Evolutionary conservation across 75 land plant genomes (phyloP).

Genomic region (Ceratopteris richardii): DNA sequence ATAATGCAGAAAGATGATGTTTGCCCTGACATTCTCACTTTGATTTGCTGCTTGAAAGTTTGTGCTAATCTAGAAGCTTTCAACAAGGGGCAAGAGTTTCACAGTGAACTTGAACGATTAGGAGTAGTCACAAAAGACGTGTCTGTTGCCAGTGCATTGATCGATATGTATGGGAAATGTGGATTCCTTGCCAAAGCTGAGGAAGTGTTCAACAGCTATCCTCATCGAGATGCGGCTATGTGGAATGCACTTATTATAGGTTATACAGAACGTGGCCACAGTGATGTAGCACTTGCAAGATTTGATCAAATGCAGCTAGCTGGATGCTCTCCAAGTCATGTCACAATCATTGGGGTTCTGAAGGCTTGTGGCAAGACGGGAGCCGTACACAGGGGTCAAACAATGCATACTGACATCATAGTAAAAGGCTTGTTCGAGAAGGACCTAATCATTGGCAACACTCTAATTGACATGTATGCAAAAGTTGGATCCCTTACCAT

Average conservation of each 20-base stretch:
- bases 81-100: background rate
- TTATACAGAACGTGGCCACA: constrained; percentile 15
- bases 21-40: constrained; percentile 42
- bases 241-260: constrained; percentile 24
- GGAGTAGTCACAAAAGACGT: constrained; percentile 3
- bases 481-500: constrained; percentile 21
- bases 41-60: constrained; percentile 38
- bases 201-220: constrained; percentile 3
- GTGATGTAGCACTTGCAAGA: constrained; percentile 7
- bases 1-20: constrained; percentile 33
- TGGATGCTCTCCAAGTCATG: constrained; percentile 6
- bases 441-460: constrained; percentile 20
- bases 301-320: constrained; percentile 13
- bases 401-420: constrained; percentile 7
- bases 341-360: constrained; percentile 11
- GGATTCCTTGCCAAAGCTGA: constrained; percentile 20
- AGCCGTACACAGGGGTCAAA: constrained; percentile 16
- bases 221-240: background rate
- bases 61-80: constrained; percentile 15
- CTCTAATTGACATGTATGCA: constrained; percentile 30
- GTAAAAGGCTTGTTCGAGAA: background rate
- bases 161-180: constrained; percentile 25
- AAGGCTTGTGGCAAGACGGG: constrained; percentile 13
- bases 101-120: constrained; percentile 1
- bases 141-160: constrained; percentile 12